Conservation (phyloP, 78 protist species). For the Diacronema lutheri region DNA sequence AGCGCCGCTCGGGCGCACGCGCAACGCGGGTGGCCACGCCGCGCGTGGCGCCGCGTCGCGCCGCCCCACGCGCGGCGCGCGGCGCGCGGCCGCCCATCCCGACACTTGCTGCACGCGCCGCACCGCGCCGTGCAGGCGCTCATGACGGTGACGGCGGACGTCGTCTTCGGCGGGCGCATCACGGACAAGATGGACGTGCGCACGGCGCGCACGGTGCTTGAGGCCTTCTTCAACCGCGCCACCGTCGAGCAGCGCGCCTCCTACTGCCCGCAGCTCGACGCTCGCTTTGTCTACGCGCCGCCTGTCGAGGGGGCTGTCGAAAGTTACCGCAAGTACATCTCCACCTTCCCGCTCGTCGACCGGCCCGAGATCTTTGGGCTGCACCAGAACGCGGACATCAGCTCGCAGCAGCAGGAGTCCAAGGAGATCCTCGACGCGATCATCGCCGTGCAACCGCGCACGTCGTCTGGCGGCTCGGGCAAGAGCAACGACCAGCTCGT, state of each 20-base stretch:
- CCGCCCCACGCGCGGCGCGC: too few relatives aligned
- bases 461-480: conserved; percentile 23
- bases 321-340: neutral
- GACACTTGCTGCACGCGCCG: neutral
- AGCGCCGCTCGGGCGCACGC: too few relatives aligned
- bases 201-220: conserved; percentile 19
- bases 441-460: conserved; percentile 49
- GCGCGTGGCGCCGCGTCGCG: neutral
- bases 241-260: neutral
- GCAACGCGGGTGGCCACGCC: too few relatives aligned
- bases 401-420: conserved; percentile 54
- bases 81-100: too few relatives aligned
- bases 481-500: conserved; percentile 37
- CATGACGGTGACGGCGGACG: conserved; percentile 14
- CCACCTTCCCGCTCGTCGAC: conserved; percentile 23
- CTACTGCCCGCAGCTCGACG: conserved; percentile 9
- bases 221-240: neutral
- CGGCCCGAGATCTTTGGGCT: conserved; percentile 57
- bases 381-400: conserved; percentile 65
- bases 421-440: conserved; percentile 13
- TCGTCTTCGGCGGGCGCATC: conserved; percentile 62
- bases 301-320: neutral
- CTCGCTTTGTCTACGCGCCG: neutral
- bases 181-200: conserved; percentile 55
- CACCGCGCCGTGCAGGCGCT: conserved; percentile 20